phyloP scores from a whole-genome alignment of 495 filamentous ascomycete species.

The Tricharina praecox region DNA sequence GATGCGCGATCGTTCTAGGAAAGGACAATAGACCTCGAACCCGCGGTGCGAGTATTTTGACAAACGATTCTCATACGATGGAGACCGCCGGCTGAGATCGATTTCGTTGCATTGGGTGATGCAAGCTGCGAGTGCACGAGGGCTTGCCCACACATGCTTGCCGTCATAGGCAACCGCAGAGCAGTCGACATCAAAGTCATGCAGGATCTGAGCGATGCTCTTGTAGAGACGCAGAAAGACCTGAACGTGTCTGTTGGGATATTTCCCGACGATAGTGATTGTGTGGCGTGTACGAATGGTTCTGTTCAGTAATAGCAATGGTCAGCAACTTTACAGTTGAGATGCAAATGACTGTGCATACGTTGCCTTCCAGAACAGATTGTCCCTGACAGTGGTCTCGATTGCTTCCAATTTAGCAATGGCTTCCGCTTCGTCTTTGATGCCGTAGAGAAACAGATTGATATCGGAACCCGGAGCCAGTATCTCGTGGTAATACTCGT shows the following conservation, averaged over 20 bases:
- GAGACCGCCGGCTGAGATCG: slow-evolving; percentile 48
- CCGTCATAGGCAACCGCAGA: slow-evolving; percentile 67
- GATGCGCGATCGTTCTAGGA: slow-evolving; percentile 50
- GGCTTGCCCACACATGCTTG: slow-evolving; percentile 52
- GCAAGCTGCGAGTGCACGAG: slow-evolving; percentile 50
- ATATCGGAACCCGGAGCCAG: slow-evolving; percentile 70
- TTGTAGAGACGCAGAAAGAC: slow-evolving; percentile 75
- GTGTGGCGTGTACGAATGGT: slow-evolving; percentile 67
- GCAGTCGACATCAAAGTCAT: slow-evolving; percentile 74
- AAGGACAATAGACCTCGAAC: slow-evolving; percentile 64
- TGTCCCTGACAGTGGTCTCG: slow-evolving; percentile 49
- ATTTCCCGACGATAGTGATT: slow-evolving; percentile 66
- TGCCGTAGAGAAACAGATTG: slow-evolving; percentile 65
- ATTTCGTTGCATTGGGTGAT: slow-evolving; percentile 66
- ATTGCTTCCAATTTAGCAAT: slow-evolving; percentile 69
- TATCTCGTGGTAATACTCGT: slow-evolving; percentile 61
- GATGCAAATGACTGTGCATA: slow-evolving; percentile 2
- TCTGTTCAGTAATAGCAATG: background rate
- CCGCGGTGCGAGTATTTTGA: slow-evolving; percentile 71
- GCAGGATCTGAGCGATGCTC: slow-evolving; percentile 61
- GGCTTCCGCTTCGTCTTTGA: slow-evolving; percentile 50
- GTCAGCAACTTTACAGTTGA: too few relatives aligned
- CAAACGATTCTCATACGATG: slow-evolving; percentile 68
- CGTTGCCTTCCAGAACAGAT: slow-evolving; percentile 58
- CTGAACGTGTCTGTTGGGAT: slow-evolving; percentile 62